Evolutionary conservation across 306 rosid species (phyloP), one percentile per base, ranked within the genome.

Genomic region (Cucurbita maxima): DNA sequence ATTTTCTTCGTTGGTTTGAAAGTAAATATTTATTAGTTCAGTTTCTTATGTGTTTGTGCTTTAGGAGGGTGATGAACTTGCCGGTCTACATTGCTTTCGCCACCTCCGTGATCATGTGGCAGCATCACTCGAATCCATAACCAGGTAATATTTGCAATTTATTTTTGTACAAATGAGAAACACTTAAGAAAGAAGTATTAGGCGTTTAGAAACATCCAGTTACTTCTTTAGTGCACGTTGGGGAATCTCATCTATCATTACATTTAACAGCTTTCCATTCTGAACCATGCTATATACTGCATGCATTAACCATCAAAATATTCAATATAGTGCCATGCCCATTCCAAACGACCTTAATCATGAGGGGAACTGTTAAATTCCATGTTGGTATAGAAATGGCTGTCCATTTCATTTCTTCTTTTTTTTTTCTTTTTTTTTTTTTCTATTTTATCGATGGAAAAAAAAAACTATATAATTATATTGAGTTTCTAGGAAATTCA

Each of bases 31-130:
- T 15, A 56, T 55, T 40, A 38, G 50, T 37, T 25, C 10, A 43
- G n/a, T 76, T 79, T 63, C 10, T 75, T 59, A 69, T 72, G 79
- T 79, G 82, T 64, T 58, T 72, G 79, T 79, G 82, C 76, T 72
- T 71, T 73, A 95, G 99, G 96, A 91, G 57, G 99, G 97, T 71
- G 99, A 91, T 77, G 99, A 95, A 74, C 99, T 95, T 78, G 78
- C 96, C 76, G 99, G 99, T 84, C 83, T 95, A 58, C 99, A 95
- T 76, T 95, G 99, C 82, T 95, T 91, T 83, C 97, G 94, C 56
- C 96, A 95, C 84, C 96, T 95, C 52, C 84, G 96, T 78, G 97
- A 95, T 83, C 95, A 86, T 43, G 95, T 91, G 19, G 89, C 91
- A 64, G 86, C 86, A 71, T 88, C 96, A 61, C 88, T 91, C 71